Conservation (phyloP, 345 rosid species). For the Leavenworthia alabamica region DNA sequence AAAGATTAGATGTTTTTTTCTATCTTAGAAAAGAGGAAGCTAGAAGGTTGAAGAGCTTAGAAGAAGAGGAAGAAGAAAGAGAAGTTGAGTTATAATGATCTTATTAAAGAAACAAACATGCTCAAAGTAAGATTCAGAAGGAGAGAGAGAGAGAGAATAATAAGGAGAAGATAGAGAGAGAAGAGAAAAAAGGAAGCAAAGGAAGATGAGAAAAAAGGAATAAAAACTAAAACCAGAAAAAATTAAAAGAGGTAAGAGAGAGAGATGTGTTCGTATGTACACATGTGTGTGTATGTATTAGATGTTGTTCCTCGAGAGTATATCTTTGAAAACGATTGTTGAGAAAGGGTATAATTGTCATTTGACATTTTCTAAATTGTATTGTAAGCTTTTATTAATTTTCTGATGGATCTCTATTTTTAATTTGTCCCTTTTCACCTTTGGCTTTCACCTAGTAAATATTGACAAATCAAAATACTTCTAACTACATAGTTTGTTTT, state of each 20-base stretch:
- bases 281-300: conserved; percentile 18
- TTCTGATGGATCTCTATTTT: neutral
- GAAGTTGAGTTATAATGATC: conserved; percentile 29
- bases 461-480: neutral
- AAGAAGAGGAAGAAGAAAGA: conserved; percentile 23
- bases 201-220: conserved; percentile 31
- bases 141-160: conserved; percentile 23
- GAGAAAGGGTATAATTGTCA: conserved; percentile 13
- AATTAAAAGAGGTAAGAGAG: conserved; percentile 33
- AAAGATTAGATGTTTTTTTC: conserved; percentile 24
- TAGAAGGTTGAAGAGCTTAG: conserved; percentile 29
- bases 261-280: conserved; percentile 17
- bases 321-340: conserved; percentile 60
- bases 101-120: conserved; percentile 50
- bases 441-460: neutral
- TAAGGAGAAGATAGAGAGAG: conserved; percentile 8
- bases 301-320: conserved; percentile 57
- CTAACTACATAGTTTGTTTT: neutral
- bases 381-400: neutral
- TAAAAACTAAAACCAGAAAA: conserved; percentile 22
- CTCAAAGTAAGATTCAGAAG: conserved; percentile 30
- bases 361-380: neutral
- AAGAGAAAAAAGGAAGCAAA: too few species aligned
- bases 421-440: neutral
- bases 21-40: conserved; percentile 1